A percentile compares a stretch with the other conserved stretches of the same genome.
Conservation (phyloP, 2,329 filamentous ascomycete species). For the Pestalotiopsis sp. region DNA sequence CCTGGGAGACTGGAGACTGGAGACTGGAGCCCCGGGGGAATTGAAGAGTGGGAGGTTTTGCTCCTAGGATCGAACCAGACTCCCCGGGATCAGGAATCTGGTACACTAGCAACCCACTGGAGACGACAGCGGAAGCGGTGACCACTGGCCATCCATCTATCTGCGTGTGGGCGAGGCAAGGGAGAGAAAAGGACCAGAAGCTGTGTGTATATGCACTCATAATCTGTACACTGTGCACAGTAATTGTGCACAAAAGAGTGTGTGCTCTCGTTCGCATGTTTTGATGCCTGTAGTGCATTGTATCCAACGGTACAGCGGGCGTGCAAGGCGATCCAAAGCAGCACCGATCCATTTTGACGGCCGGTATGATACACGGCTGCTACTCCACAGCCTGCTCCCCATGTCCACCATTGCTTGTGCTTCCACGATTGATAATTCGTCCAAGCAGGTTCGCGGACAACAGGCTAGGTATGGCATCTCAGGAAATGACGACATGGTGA, state of each 20-base stretch:
- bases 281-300: no score
- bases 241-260: no score
- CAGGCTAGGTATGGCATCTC: not conserved
- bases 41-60: conserved; percentile 13
- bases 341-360: not conserved
- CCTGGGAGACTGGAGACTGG: not conserved
- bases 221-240: no score
- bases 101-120: not conserved
- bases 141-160: not conserved
- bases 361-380: not conserved
- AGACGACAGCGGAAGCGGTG: not conserved
- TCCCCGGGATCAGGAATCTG: not conserved
- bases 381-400: not conserved
- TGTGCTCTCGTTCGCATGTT: no score
- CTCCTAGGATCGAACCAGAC: conserved; percentile 10
- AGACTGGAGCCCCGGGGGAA: not conserved
- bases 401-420: not conserved
- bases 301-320: no score
- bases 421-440: not conserved
- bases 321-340: not conserved
- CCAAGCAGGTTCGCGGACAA: not conserved
- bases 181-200: not conserved
- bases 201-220: not conserved
- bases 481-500: not conserved
- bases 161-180: no score